Evolutionary conservation across 345 rosid species (phyloP), one percentile per base, ranked within the genome.

Genomic region (Dovyalis caffra): DNA sequence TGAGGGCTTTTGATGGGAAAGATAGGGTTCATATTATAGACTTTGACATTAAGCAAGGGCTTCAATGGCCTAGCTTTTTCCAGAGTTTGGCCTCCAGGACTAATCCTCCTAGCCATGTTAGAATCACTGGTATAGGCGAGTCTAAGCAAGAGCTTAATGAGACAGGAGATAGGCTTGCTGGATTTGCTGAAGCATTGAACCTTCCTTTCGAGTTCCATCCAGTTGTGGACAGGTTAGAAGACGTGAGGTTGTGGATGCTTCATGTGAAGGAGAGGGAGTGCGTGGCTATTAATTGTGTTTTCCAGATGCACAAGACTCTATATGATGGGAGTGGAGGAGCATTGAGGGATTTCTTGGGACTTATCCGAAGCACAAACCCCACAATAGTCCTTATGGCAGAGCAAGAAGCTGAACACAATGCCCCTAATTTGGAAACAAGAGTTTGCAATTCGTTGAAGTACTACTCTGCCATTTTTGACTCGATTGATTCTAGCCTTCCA

Each of bases 191-290:
- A 78, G 90, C 91, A 2, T 80, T 95, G 84, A 89, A 88, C 84
- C 82, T 95, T 63, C 91, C 90, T 25, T 95, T 95, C 33, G 97
- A 93, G 90, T 95, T 95, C 70, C 99, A 95, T 49, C 94, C 99
- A 0, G 98, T 95, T 0, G 97, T 95, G 43, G 99, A 95, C 81
- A 85, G 98, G 75, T 83, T 95, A 60, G 99, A 95, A 72, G 99
- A 95, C 75, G 99, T 93, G 70, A 88, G 99, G 81, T 77, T 95
- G 76, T 95, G 99, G 99, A 95, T 95, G 99, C 98, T 95, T 34
- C 99, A 95, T 82, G 93, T 95, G 76, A 95, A 91, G 86, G 99
- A 91, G 80, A 88, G 85, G 23, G 99, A 91, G 73, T 73, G 81
- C 28, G 98, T 93, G 28, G 99, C 92, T 1, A 88, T 93, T 28